Conservation (phyloP, 257 asterid species). For the Fraxinus excelsior region DNA sequence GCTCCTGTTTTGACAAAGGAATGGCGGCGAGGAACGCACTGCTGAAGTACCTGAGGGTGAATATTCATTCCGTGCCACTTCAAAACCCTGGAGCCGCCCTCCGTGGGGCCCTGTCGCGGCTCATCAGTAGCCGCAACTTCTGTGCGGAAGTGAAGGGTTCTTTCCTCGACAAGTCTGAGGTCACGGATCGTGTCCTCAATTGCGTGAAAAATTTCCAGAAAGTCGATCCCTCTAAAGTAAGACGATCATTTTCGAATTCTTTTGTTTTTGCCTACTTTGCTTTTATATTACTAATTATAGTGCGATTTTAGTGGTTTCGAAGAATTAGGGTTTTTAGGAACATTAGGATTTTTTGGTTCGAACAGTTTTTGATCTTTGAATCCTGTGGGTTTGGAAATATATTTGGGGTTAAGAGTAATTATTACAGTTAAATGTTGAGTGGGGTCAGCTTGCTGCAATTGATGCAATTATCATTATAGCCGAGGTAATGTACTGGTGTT, state of each 20-base stretch:
- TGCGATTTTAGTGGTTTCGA: not conserved
- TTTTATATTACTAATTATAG: not conserved
- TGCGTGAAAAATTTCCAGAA: slow-evolving; percentile 77
- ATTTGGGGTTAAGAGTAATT: not conserved
- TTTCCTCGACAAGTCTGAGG: slow-evolving; percentile 85
- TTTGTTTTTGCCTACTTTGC: not conserved
- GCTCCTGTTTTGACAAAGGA: not conserved
- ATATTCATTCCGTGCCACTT: slow-evolving; percentile 35
- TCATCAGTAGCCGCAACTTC: slow-evolving; percentile 62
- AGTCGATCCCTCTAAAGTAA: slow-evolving; percentile 79
- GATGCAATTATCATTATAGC: not conserved
- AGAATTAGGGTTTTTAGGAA: not conserved
- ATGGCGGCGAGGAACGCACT: slow-evolving; percentile 78
- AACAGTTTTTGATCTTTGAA: not conserved
- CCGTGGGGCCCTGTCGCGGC: slow-evolving; percentile 40
- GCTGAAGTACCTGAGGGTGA: slow-evolving; percentile 65
- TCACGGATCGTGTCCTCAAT: slow-evolving; percentile 71
- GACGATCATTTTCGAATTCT: not conserved
- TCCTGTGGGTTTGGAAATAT: not conserved
- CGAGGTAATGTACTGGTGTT: not conserved
- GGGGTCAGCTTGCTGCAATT: not conserved
- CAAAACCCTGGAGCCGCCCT: slow-evolving; percentile 33
- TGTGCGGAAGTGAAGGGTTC: slow-evolving; percentile 68
- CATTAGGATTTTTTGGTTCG: not conserved
- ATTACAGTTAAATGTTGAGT: not conserved